Percentiles rank a stretch among this genome's conserved stretches.
These are phyloP conservation scores for Eragrostis nindensis DNA, from an alignment of 176 grass and related monocot genomes.

Conservation along the genomic window DNA sequence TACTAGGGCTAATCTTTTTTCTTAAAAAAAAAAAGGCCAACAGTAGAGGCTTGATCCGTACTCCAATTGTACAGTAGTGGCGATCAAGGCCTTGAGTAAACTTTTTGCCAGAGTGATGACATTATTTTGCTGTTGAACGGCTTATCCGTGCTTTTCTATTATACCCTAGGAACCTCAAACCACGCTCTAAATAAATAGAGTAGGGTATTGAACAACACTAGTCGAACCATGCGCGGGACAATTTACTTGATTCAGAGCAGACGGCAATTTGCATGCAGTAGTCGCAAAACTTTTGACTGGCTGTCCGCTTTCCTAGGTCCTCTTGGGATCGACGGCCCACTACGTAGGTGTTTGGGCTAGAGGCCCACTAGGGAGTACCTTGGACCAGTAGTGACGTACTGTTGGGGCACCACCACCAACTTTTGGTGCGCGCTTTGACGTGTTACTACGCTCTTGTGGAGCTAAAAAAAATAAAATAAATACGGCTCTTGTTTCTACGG, in stretches of 20 bases:
- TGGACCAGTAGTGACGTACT: background rate
- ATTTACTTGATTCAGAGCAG: no score
- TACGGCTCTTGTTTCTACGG: no score
- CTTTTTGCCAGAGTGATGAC: background rate
- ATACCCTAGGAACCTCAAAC: no score
- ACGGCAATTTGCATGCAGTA: background rate
- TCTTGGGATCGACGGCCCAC: constrained; percentile 27
- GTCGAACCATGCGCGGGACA: background rate
- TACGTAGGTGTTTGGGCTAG: constrained; percentile 14
- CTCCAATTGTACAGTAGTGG: background rate
- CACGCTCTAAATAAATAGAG: background rate
- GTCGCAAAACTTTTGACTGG: constrained; percentile 39
- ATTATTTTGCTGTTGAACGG: background rate
- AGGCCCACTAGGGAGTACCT: background rate
- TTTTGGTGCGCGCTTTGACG: no score
- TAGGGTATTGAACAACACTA: no score
- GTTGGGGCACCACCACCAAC: background rate
- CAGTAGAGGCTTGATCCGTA: background rate
- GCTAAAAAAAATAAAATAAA: no score
- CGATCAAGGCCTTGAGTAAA: background rate
- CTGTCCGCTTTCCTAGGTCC: background rate
- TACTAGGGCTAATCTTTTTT: background rate
- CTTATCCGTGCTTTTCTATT: background rate
- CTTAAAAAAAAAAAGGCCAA: background rate
- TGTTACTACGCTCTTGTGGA: no score